Percentiles rank a stretch among this genome's conserved stretches.
phyloP scores from a whole-genome alignment of 805 yeast genomes.

The Saccharomycopsis fibuligera region DNA sequence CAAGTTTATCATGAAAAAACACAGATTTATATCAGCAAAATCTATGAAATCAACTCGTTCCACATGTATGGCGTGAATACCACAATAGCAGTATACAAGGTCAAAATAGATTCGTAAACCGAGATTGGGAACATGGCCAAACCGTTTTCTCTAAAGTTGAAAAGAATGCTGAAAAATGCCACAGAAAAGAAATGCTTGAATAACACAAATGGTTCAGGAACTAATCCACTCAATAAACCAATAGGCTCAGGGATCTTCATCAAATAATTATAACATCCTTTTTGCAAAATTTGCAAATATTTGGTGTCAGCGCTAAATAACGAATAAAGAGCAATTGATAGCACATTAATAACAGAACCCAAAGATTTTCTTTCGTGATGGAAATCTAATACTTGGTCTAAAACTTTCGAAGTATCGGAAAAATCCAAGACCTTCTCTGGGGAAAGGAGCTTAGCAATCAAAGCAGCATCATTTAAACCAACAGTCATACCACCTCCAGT shows the following conservation, averaged over 20 bases:
- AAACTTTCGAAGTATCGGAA: conserved; percentile 48
- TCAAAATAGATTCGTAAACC: conserved; percentile 57
- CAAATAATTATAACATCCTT: conserved; percentile 87
- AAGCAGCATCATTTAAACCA: conserved; percentile 77
- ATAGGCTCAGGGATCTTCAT: conserved; percentile 72
- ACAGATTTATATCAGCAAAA: background rate
- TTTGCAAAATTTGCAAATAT: conserved; percentile 63
- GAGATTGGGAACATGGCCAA: conserved; percentile 63
- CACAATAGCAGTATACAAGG: conserved; percentile 63
- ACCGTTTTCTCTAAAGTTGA: conserved; percentile 65
- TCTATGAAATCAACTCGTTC: conserved; percentile 37
- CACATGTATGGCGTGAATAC: conserved; percentile 77
- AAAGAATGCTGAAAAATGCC: conserved; percentile 73
- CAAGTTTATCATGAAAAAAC: background rate
- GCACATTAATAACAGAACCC: conserved; percentile 80
- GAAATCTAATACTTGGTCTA: conserved; percentile 55
- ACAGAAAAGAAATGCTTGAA: conserved; percentile 87
- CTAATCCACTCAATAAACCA: conserved; percentile 73
- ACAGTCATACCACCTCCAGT: conserved; percentile 99
- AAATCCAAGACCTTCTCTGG: conserved; percentile 49
- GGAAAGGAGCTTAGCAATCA: conserved; percentile 57
- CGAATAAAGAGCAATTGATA: conserved; percentile 84
- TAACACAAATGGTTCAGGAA: conserved; percentile 66
- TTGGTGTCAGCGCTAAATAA: conserved; percentile 81
- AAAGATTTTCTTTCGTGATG: conserved; percentile 71